Evolutionary conservation across 768 basidiomycete species (phyloP).

Genomic region (Trametes cubensis): DNA sequence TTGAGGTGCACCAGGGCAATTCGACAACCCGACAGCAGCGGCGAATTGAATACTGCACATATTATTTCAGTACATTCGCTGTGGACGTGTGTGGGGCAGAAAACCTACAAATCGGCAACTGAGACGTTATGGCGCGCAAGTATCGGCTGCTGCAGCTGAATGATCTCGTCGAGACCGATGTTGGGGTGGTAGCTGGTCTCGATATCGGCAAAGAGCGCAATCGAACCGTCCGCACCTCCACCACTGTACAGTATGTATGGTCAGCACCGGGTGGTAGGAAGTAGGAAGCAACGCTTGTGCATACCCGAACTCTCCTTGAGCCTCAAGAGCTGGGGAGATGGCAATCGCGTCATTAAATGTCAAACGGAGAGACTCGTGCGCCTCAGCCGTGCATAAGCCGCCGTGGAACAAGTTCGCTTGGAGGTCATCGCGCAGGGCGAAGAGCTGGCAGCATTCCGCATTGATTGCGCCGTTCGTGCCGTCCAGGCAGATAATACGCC

Average conservation of each 20-base stretch:
- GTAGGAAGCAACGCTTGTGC: too few relatives aligned
- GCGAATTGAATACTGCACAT: conserved; percentile 30
- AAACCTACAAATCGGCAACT: conserved; percentile 19
- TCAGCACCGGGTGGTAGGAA: too few relatives aligned
- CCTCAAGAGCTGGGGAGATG: not conserved
- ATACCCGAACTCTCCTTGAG: not conserved
- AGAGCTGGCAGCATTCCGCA: not conserved
- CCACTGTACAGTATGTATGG: conserved; percentile 2
- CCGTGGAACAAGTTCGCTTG: conserved; percentile 1
- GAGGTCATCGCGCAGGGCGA: not conserved
- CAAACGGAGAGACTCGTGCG: not conserved
- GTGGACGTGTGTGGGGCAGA: too few relatives aligned
- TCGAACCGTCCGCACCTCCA: conserved; percentile 27
- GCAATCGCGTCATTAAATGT: too few relatives aligned
- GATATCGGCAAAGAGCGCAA: conserved; percentile 19
- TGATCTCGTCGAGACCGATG: conserved; percentile 22
- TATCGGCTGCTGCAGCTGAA: conserved; percentile 5
- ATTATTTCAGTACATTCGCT: too few relatives aligned
- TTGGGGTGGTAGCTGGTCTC: conserved; percentile 23
- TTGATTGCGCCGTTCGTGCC: not conserved
- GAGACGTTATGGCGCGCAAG: conserved; percentile 20
- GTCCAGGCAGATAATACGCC: not conserved
- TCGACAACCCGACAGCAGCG: conserved; percentile 29
- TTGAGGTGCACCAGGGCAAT: conserved; percentile 27
- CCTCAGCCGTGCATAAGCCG: conserved; percentile 1